These are phyloP conservation scores for Pyrenophora graminea DNA, from an alignment of 2,329 filamentous ascomycete species.

Conservation along the genomic window DNA sequence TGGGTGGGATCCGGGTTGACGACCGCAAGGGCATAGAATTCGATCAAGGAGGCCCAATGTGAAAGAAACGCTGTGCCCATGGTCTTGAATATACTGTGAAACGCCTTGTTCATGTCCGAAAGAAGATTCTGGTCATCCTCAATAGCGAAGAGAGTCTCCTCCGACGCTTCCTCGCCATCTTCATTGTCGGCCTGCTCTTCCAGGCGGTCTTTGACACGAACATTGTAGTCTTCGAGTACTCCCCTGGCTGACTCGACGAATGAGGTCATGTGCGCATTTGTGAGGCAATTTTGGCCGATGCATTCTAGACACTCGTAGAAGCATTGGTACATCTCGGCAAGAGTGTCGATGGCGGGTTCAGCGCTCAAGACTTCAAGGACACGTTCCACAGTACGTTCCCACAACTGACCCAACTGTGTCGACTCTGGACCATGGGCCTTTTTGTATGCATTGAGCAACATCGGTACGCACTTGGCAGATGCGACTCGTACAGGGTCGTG, in stretches of 20 bases:
- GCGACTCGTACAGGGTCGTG: constrained; percentile 96
- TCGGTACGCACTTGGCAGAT: constrained; percentile 91
- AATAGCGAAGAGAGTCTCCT: constrained; percentile 86
- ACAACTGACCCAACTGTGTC: constrained; percentile 77
- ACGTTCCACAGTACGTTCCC: constrained; percentile 84
- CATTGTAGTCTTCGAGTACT: constrained; percentile 89
- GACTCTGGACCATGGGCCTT: constrained; percentile 84
- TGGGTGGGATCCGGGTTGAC: constrained; percentile 82
- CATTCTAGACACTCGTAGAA: constrained; percentile 99
- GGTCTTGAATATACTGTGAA: constrained; percentile 98
- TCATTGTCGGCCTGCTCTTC: constrained; percentile 84
- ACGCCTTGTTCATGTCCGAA: constrained; percentile 99
- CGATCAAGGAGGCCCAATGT: constrained; percentile 82
- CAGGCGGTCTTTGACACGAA: constrained; percentile 78
- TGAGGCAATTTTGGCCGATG: constrained; percentile 82
- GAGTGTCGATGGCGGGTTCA: constrained; percentile 92
- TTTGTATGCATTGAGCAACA: constrained; percentile 91
- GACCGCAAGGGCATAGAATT: constrained; percentile 85
- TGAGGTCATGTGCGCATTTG: constrained; percentile 74
- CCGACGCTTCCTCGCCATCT: constrained; percentile 86
- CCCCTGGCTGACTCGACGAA: constrained; percentile 88
- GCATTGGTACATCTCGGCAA: constrained; percentile 99
- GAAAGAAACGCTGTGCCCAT: constrained; percentile 83
- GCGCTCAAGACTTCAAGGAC: constrained; percentile 90
- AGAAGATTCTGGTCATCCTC: constrained; percentile 96